Conservation (phyloP, 331 rosid species). For the Ulmus americana region DNA sequence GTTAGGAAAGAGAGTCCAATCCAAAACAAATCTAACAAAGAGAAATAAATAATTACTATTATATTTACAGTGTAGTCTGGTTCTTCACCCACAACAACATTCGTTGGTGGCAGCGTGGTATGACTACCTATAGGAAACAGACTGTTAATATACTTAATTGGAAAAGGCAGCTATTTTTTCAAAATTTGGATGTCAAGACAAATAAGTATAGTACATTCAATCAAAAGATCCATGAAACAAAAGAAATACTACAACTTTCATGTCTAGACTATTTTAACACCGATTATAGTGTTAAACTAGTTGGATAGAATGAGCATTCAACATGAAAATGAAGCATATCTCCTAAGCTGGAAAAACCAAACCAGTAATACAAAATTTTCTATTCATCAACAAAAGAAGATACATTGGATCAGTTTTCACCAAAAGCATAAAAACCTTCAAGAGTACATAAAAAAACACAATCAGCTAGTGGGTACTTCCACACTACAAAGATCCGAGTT, state of each 20-base stretch:
- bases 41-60: background rate
- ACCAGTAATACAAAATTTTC: background rate
- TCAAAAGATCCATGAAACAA: background rate
- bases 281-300: background rate
- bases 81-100: background rate
- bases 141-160: background rate
- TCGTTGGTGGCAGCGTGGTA: background rate
- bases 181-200: background rate
- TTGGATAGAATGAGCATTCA: background rate
- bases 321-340: background rate
- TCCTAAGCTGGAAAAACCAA: background rate
- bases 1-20: background rate
- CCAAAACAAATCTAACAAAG: too few relatives aligned
- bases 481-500: background rate
- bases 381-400: background rate
- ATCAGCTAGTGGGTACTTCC: background rate
- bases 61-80: background rate
- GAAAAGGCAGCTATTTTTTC: background rate
- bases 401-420: background rate
- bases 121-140: too few relatives aligned
- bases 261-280: background rate
- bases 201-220: background rate
- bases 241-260: background rate
- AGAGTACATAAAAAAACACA: background rate
- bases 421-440: background rate